A percentile compares a stretch with the other conserved stretches of the same genome.
Conservation (phyloP, 179 eudicot species). For the Silene vulgaris region DNA sequence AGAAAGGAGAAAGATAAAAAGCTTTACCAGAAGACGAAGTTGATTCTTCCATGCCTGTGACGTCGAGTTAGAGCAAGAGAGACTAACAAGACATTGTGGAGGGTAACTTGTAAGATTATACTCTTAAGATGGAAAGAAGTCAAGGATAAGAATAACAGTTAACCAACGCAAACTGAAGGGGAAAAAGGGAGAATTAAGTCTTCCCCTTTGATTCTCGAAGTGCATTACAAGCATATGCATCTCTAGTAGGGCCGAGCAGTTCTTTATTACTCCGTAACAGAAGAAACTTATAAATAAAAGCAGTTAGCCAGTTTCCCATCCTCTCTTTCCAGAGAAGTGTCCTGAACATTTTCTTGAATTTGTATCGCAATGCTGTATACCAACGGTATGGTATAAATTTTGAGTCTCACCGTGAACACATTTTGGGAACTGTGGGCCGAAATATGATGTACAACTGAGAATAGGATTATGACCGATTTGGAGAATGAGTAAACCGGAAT, state of each 20-base stretch:
- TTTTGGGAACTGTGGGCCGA: neutral
- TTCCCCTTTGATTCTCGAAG: neutral
- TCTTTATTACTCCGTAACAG: neutral
- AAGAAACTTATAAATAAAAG: neutral
- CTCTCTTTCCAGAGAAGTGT: neutral
- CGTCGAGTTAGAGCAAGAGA: neutral
- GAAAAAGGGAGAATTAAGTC: neutral
- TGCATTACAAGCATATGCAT: conserved; percentile 14
- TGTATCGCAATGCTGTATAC: neutral
- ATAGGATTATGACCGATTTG: too few relatives aligned
- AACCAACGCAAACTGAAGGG: neutral
- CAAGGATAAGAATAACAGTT: neutral
- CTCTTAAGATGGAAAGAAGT: conserved; percentile 6
- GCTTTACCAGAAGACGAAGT: conserved; percentile 18
- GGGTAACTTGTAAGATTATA: conserved; percentile 7
- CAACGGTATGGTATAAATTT: neutral
- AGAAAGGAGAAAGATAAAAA: neutral
- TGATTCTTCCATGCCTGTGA: conserved; percentile 20
- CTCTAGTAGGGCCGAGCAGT: neutral
- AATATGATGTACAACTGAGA: neutral
- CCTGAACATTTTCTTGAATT: too few relatives aligned
- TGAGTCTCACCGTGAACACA: neutral
- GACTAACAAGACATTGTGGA: neutral
- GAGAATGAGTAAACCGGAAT: too few relatives aligned
- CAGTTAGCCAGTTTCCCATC: neutral